These are phyloP conservation scores for Plasmodium vinckei DNA, from an alignment of 169 alveolate genomes.

Conservation along the genomic window DNA sequence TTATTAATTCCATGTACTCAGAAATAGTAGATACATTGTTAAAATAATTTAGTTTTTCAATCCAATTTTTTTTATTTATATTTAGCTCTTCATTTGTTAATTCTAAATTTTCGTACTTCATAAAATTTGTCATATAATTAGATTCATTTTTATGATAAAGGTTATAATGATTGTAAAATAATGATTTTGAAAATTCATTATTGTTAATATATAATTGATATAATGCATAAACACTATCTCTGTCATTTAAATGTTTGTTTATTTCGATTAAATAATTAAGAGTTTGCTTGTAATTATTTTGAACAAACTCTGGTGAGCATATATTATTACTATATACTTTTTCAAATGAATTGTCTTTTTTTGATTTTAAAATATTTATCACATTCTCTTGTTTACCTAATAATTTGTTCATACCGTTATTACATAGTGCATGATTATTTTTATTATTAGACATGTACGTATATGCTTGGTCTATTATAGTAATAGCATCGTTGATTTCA, in stretches of 20 bases:
- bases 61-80: slow-evolving; percentile 41
- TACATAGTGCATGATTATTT: neutral
- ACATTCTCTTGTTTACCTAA: neutral
- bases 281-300: slow-evolving; percentile 29
- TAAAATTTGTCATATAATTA: slow-evolving; percentile 28
- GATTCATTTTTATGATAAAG: slow-evolving; percentile 33
- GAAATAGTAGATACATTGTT: slow-evolving; percentile 29
- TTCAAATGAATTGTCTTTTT: neutral
- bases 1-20: slow-evolving; percentile 31
- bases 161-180: slow-evolving; percentile 48
- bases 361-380: neutral
- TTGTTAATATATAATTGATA: slow-evolving; percentile 14
- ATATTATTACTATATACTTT: neutral
- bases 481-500: neutral
- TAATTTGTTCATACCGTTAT: neutral
- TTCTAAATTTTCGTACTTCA: slow-evolving; percentile 21
- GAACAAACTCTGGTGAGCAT: neutral
- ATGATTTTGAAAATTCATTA: slow-evolving; percentile 21
- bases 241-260: slow-evolving; percentile 25
- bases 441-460: slow-evolving; percentile 8
- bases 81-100: slow-evolving; percentile 63
- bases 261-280: slow-evolving; percentile 55
- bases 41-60: slow-evolving; percentile 43
- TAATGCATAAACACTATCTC: slow-evolving; percentile 63
- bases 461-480: neutral